phyloP scores from a whole-genome alignment of 2,329 filamentous ascomycete species.

The Neodidymelliopsis sp. region DNA sequence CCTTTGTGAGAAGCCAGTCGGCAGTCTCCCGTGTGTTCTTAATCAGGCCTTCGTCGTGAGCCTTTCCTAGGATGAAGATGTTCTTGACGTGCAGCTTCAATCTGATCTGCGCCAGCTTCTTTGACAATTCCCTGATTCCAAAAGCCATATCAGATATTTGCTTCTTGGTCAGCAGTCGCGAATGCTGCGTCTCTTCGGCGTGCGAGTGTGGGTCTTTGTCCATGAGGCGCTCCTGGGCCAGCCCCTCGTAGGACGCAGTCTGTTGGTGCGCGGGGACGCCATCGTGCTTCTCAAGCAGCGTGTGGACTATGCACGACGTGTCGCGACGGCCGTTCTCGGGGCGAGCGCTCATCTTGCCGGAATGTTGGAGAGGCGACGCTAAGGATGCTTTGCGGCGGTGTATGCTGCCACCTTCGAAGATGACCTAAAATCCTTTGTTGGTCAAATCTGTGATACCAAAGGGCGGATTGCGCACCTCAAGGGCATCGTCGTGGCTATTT shows the following conservation, averaged over 20 bases:
- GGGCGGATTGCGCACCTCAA: slow-evolving; percentile 46
- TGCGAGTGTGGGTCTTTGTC: slow-evolving; percentile 53
- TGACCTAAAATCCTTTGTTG: slow-evolving; percentile 54
- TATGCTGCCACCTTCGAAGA: slow-evolving; percentile 60
- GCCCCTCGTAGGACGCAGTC: slow-evolving; percentile 41
- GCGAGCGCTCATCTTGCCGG: slow-evolving; percentile 33
- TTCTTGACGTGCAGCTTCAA: slow-evolving; percentile 82
- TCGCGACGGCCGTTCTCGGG: slow-evolving; percentile 46
- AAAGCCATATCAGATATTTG: slow-evolving; percentile 97
- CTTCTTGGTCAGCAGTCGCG: slow-evolving; percentile 89
- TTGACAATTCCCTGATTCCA: slow-evolving; percentile 89
- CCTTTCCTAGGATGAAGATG: slow-evolving; percentile 90
- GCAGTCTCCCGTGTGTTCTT: slow-evolving; percentile 77
- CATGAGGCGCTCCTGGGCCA: slow-evolving; percentile 47
- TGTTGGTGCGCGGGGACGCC: slow-evolving; percentile 35
- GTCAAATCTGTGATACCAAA: not conserved
- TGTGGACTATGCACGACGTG: slow-evolving; percentile 69
- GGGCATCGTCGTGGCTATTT: slow-evolving; percentile 49
- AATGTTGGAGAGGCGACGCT: slow-evolving; percentile 48
- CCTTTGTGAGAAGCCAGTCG: slow-evolving; percentile 79
- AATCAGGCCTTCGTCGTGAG: slow-evolving; percentile 83
- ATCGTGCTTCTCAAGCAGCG: slow-evolving; percentile 60
- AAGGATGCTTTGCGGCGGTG: slow-evolving; percentile 69
- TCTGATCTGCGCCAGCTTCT: slow-evolving; percentile 82
- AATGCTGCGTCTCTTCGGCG: slow-evolving; percentile 57